Base-by-base conservation (phyloP, 2,329 filamentous ascomycete genomes). In the Paecilomyces variotii region DNA sequence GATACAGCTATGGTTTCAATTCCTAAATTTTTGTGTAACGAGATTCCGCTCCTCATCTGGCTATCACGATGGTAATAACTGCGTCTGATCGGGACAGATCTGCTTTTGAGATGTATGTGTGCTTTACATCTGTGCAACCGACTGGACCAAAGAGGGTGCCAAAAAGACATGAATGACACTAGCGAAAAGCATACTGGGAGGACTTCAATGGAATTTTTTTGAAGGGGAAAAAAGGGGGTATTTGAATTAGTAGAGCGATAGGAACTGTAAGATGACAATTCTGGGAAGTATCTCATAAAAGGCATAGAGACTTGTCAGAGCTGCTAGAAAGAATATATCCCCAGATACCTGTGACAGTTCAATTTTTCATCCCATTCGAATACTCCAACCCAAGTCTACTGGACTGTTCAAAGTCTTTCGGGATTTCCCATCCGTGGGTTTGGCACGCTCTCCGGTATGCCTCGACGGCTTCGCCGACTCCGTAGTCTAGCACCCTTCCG, bases 371-470 rank as follows among this genome's bases (percentile, higher is more conserved):
- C 39, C 6, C 39, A 5, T 24, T 9, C n/a, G n/a, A 14, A 45
- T n/a, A 45, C 7, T 45, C 5, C 14, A 14, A 45, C 2, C 4
- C 9, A 6, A 19, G 12, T n/a, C 14, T 45, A 24, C 39, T 45
- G n/a, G 39, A 45, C 6, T 78, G 72, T 10, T 72, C 67, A 61
- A 92, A 81, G 50, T 87, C 87, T 3, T 74, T 70, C 0, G 90
- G 89, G 2, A 92, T 76, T 54, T 78, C 70, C 91, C 91, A 96
- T 0, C 88, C 87, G 74, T 96, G 91, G 3, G 74, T 64, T 0
- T 61, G 64, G 60, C 88, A 91, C 10, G 87, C 87, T 56, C 90
- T 83, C 30, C 79, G 76, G 68, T 88, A 96, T 2, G 90, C 91
- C 0, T 85, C 82, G 1, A 91, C 78, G 0, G 91, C 91, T 70